Evolutionary conservation across 257 asterid genomes (phyloP), one percentile per base, ranked within the genome.

Genomic region (Linderniella brevidens): DNA sequence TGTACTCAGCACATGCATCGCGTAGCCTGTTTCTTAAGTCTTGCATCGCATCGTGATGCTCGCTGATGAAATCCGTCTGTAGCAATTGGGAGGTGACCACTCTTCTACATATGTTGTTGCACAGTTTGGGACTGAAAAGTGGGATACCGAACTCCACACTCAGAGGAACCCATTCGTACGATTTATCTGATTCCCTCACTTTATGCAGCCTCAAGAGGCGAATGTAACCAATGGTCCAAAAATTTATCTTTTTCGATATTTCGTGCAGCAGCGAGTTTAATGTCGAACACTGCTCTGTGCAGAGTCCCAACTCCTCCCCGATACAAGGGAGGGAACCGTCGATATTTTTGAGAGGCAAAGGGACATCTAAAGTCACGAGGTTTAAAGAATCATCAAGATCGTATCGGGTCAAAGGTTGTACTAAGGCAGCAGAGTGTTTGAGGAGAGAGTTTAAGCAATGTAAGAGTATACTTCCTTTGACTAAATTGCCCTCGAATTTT

Each of bases 381-480:
- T 74, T 75, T 41, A 92, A 92, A 46, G 54, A 56, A 53, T 76
- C 78, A 54, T 90, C 82, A 51, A 90, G 96, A 68, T 90, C 99
- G 57, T 79, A 53, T 58, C 66, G 75, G 69, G 94, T 81, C 46
- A 90, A 67, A 67, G 99, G 99, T 68, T 72, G 99, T 65, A 81
- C 96, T 67, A 90, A 74, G 61, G 84, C 96, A 54, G 99, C 83
- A 35, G 99, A 75, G 68, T 73, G 65, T 68, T 78, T 90, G 55
- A 90, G 86, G 65, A 90, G 93, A 35, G 96, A 79, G 72, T 90
- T 90, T 68, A 90, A 71, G 68, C 96, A 90, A 55, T 90, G 99
- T 59, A 90, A 65, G 50, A 90, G 99, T 41, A 82, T 54, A 64
- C 76, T 77, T 63, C 99, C 99, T 68, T 82, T 85, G 37, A 90